A percentile compares a stretch with the other conserved stretches of the same genome.
Conservation (phyloP, 2,329 filamentous ascomycete genomes). For the Penicillium concentricum region DNA sequence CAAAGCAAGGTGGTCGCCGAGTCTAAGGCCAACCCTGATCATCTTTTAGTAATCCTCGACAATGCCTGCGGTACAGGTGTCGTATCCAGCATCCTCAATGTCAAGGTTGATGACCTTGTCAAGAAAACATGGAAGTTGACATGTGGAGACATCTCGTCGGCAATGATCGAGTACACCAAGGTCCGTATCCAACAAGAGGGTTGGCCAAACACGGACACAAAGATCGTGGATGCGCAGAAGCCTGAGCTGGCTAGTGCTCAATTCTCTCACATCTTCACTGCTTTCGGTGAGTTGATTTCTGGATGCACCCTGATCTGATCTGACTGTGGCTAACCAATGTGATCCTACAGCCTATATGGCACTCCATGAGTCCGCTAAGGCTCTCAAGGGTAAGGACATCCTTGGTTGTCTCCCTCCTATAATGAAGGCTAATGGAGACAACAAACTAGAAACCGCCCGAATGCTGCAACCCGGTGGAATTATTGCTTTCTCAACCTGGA, state of each 20-base stretch:
- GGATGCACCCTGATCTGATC: not conserved
- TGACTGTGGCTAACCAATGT: not conserved
- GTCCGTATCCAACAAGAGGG: conserved; percentile 41
- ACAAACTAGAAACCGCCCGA: conserved; percentile 29
- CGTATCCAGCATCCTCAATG: conserved; percentile 48
- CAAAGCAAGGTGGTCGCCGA: conserved; percentile 26
- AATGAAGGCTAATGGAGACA: not conserved
- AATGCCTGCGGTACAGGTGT: conserved; percentile 56
- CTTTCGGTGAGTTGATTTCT: conserved; percentile 39
- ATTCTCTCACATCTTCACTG: conserved; percentile 49
- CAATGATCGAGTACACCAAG: conserved; percentile 44
- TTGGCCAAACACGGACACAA: conserved; percentile 50
- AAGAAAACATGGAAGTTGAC: conserved; percentile 48
- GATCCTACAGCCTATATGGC: conserved; percentile 41
- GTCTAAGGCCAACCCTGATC: conserved; percentile 14
- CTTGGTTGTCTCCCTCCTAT: not conserved
- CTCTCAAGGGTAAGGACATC: conserved; percentile 34
- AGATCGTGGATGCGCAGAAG: conserved; percentile 50
- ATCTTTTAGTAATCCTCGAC: conserved; percentile 47
- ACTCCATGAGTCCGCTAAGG: conserved; percentile 44
- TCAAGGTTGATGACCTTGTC: conserved; percentile 38
- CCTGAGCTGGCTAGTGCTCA: conserved; percentile 40
- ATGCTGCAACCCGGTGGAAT: conserved; percentile 37
- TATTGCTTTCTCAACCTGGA: conserved; percentile 38
- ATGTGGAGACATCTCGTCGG: conserved; percentile 50